Conservation (phyloP, 768 basidiomycete species). For the Rubroboletus satanas region DNA sequence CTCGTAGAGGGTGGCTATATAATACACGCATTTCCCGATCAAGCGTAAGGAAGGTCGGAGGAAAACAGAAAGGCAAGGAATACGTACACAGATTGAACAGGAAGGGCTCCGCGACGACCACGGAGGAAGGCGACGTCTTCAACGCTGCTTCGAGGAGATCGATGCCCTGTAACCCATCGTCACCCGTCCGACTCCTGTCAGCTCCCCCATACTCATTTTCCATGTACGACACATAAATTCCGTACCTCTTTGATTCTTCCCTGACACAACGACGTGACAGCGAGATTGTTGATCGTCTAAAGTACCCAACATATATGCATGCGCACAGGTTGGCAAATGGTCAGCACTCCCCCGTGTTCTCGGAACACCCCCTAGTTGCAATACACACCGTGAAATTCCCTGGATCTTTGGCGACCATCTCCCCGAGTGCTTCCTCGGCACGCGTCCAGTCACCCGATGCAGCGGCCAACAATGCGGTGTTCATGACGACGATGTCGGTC, state of each 20-base stretch:
- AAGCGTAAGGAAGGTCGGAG: neutral
- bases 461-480: conserved; percentile 59
- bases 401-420: conserved; percentile 47
- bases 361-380: no score
- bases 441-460: conserved; percentile 68
- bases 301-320: neutral
- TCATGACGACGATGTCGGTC: conserved; percentile 52
- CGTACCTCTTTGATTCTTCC: conserved; percentile 69
- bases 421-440: conserved; percentile 44
- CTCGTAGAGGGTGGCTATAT: conserved; percentile 73
- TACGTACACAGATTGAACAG: conserved; percentile 78
- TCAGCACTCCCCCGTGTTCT: neutral
- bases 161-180: conserved; percentile 50
- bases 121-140: conserved; percentile 59
- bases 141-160: conserved; percentile 63
- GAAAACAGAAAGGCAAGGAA: neutral
- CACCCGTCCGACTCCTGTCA: neutral
- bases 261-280: conserved; percentile 66
- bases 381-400: conserved; percentile 53
- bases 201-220: neutral
- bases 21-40: neutral
- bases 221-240: neutral
- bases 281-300: conserved; percentile 73
- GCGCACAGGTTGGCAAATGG: neutral
- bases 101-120: conserved; percentile 77